These are phyloP conservation scores for Stachybotrys echinatus DNA, from an alignment of 2,329 filamentous ascomycete species.

Conservation along the genomic window DNA sequence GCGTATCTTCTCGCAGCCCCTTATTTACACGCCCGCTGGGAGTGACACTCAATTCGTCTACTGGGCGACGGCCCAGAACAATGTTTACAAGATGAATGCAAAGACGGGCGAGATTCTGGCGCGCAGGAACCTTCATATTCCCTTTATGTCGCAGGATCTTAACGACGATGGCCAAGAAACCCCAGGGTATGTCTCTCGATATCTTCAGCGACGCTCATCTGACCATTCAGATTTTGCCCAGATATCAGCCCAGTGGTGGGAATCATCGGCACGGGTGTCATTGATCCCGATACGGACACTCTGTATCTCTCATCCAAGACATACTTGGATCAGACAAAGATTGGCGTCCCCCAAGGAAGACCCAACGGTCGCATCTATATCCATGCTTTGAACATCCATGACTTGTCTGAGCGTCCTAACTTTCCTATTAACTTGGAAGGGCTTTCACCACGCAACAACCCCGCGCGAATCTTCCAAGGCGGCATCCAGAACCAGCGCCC, in stretches of 20 bases:
- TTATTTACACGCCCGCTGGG: constrained; percentile 1
- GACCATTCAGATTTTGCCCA: not conserved
- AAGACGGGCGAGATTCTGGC: constrained; percentile 2
- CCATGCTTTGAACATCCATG: constrained; percentile 1
- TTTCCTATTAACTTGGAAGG: constrained; percentile 2
- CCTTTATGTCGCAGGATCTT: constrained; percentile 1
- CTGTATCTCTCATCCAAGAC: constrained; percentile 1
- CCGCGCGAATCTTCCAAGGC: not conserved
- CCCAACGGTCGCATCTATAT: constrained; percentile 2
- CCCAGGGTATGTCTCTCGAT: too few species aligned
- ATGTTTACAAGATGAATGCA: constrained; percentile 3
- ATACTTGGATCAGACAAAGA: not conserved
- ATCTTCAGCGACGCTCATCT: too few species aligned
- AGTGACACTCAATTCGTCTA: constrained; percentile 1
- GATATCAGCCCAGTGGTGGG: constrained; percentile 1
- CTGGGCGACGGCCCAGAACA: constrained; percentile 3
- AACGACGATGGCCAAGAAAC: not conserved
- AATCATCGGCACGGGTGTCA: constrained; percentile 1
- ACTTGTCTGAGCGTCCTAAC: constrained; percentile 1
- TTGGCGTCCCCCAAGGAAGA: not conserved
- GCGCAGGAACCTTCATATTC: not conserved
- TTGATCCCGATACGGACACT: constrained; percentile 1
- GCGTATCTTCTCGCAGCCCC: constrained; percentile 2
- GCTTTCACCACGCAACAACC: not conserved
- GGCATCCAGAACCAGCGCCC: constrained; percentile 2